phyloP scores from a whole-genome alignment of 805 yeast genomes.

The Kregervanrija fluxuum region DNA sequence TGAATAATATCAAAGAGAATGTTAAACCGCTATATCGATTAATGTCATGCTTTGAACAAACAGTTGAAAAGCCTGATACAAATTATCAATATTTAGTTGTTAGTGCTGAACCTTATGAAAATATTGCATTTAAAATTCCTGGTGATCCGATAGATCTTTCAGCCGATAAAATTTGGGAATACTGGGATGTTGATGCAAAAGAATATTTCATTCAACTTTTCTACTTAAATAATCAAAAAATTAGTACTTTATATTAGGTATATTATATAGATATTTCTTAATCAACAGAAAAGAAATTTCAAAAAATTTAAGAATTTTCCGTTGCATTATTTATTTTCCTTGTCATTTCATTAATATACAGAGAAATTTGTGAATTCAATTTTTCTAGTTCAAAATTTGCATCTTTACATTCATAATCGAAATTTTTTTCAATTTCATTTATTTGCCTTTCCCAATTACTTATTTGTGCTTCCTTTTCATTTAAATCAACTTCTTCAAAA shows the following conservation, averaged over 20 bases:
- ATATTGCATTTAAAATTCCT: slow-evolving; percentile 69
- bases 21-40: slow-evolving; percentile 61
- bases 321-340: slow-evolving; percentile 21
- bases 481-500: slow-evolving; percentile 41
- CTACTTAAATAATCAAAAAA: slow-evolving; percentile 27
- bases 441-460: slow-evolving; percentile 30
- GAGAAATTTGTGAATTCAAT: slow-evolving; percentile 46
- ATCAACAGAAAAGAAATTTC: no score
- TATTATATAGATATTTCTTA: background rate
- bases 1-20: slow-evolving; percentile 38
- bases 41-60: slow-evolving; percentile 71
- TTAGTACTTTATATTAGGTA: slow-evolving; percentile 11
- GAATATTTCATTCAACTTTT: slow-evolving; percentile 68
- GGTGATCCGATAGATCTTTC: slow-evolving; percentile 39
- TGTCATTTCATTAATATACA: slow-evolving; percentile 46
- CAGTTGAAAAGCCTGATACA: slow-evolving; percentile 36
- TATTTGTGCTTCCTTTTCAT: slow-evolving; percentile 41
- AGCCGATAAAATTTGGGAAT: slow-evolving; percentile 51
- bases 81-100: slow-evolving; percentile 65
- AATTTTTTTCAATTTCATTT: slow-evolving; percentile 32
- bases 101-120: slow-evolving; percentile 89
- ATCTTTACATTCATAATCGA: slow-evolving; percentile 45
- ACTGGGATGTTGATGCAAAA: slow-evolving; percentile 65
- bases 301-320: background rate
- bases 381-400: slow-evolving; percentile 47